A percentile compares a stretch with the other conserved stretches of the same genome.
Conservation (phyloP, 208 protist genomes). For the Leishmania mexicana region DNA sequence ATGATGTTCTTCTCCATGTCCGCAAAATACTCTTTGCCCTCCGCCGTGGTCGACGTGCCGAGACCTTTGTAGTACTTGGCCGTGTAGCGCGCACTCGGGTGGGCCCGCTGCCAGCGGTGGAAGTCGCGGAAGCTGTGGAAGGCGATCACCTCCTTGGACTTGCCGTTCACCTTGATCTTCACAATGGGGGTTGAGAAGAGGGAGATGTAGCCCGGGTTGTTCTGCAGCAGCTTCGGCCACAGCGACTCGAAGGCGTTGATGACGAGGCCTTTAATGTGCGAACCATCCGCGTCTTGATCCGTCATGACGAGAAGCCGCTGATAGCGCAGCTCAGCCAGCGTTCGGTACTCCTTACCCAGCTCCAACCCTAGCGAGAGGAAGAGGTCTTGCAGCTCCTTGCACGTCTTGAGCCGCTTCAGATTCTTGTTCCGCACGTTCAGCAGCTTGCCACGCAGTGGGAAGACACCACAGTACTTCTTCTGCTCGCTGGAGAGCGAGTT, state of each 20-base stretch:
- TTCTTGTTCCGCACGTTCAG: constrained; percentile 97
- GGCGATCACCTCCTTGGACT: constrained; percentile 59
- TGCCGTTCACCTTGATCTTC: constrained; percentile 92
- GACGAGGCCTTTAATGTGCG: constrained; percentile 99
- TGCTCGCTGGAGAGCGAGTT: constrained; percentile 96
- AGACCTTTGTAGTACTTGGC: constrained; percentile 99
- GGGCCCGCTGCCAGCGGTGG: constrained; percentile 92
- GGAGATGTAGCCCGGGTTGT: constrained; percentile 86
- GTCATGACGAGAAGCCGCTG: constrained; percentile 99
- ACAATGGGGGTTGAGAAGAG: constrained; percentile 99
- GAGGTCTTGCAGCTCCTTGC: constrained; percentile 93
- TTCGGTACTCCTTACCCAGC: constrained; percentile 78
- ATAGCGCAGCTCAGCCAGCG: constrained; percentile 95
- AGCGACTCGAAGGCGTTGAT: constrained; percentile 99
- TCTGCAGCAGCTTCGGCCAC: constrained; percentile 97
- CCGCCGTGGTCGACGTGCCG: constrained; percentile 95
- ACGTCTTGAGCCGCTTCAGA: constrained; percentile 90
- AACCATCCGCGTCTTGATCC: constrained; percentile 99
- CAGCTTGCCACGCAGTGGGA: constrained; percentile 98
- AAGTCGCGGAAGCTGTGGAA: constrained; percentile 99
- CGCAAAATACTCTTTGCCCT: constrained; percentile 99
- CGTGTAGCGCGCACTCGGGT: constrained; percentile 66
- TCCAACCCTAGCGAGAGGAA: constrained; percentile 85
- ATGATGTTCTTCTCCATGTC: constrained; percentile 96
- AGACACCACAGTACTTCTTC: constrained; percentile 97